phyloP scores from a whole-genome alignment of 768 basidiomycete genomes.

The Mycena galopus region DNA sequence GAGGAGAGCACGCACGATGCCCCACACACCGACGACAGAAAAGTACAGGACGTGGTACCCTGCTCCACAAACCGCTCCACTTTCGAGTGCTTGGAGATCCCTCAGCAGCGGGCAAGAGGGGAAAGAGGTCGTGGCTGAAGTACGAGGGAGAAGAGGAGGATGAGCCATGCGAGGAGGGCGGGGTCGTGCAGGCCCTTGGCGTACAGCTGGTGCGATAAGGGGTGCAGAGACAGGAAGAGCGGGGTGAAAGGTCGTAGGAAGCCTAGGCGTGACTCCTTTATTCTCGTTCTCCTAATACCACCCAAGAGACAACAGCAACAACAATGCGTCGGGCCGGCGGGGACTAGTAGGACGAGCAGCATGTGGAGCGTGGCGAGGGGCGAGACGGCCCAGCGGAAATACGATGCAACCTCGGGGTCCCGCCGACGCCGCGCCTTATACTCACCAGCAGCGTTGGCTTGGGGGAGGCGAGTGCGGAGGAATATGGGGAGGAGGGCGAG shows the following conservation, averaged over 20 bases:
- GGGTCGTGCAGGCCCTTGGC: slow-evolving; percentile 5
- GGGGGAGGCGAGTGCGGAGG: too few species aligned
- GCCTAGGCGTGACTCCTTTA: too few species aligned
- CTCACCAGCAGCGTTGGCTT: too few species aligned
- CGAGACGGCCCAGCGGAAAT: too few species aligned
- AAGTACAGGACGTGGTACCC: slow-evolving; percentile 76
- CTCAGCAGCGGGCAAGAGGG: slow-evolving; percentile 47
- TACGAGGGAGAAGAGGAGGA: background rate
- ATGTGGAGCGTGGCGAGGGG: too few species aligned
- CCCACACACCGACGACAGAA: slow-evolving; percentile 62
- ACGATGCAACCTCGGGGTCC: too few species aligned
- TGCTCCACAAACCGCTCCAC: slow-evolving; percentile 79
- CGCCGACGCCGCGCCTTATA: too few species aligned
- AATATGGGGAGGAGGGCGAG: too few species aligned
- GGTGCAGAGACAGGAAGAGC: slow-evolving; percentile 14
- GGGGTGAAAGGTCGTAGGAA: slow-evolving; percentile 4
- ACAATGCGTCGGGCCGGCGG: too few species aligned
- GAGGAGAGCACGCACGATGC: slow-evolving; percentile 74
- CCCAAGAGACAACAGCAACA: too few species aligned
- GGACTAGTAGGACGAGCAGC: too few species aligned
- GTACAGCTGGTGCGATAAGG: background rate
- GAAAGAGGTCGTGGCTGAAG: background rate
- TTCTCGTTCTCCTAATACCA: too few species aligned
- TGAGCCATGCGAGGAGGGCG: background rate
- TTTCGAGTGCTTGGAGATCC: slow-evolving; percentile 64